A percentile compares a stretch with the other conserved stretches of the same genome.
Conservation (phyloP, 1,139 yeast genomes). For the Magnusiomyces suaveolens region DNA sequence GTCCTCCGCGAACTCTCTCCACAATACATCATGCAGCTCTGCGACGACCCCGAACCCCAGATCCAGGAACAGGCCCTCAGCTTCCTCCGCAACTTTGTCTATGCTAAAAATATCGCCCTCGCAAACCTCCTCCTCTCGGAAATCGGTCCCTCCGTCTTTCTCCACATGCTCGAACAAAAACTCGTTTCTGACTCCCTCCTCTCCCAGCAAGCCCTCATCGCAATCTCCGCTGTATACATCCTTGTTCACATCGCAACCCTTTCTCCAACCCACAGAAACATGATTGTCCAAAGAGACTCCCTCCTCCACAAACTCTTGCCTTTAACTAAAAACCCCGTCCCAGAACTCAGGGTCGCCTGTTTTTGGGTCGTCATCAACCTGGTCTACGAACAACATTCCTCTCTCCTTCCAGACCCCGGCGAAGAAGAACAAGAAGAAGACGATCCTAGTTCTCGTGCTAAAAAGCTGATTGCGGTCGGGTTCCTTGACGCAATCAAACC, state of each 20-base stretch:
- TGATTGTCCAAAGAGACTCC: conserved; percentile 36
- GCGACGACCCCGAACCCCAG: conserved; percentile 41
- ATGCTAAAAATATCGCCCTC: conserved; percentile 47
- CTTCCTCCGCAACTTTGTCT: conserved; percentile 63
- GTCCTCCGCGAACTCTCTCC: conserved; percentile 41
- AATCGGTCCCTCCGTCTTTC: conserved; percentile 28
- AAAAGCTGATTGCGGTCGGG: conserved; percentile 33
- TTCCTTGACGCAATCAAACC: conserved; percentile 33
- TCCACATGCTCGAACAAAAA: conserved; percentile 23
- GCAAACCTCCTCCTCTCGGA: conserved; percentile 37
- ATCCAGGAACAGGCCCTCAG: conserved; percentile 63
- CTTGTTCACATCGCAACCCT: conserved; percentile 53
- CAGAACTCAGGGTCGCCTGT: conserved; percentile 43
- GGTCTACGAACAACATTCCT: neutral
- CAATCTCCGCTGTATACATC: conserved; percentile 43
- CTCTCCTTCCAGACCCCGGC: neutral
- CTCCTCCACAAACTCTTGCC: conserved; percentile 36
- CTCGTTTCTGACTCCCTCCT: conserved; percentile 18
- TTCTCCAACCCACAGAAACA: conserved; percentile 39
- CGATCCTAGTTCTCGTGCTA: neutral
- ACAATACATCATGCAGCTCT: conserved; percentile 41
- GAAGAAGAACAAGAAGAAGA: conserved; percentile 11
- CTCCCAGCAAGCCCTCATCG: conserved; percentile 29
- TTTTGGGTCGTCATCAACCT: conserved; percentile 52
- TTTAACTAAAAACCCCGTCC: conserved; percentile 32